These are phyloP conservation scores for Aphanomyces euteiches DNA, from an alignment of 352 stramenopile species.

Conservation along the genomic window DNA sequence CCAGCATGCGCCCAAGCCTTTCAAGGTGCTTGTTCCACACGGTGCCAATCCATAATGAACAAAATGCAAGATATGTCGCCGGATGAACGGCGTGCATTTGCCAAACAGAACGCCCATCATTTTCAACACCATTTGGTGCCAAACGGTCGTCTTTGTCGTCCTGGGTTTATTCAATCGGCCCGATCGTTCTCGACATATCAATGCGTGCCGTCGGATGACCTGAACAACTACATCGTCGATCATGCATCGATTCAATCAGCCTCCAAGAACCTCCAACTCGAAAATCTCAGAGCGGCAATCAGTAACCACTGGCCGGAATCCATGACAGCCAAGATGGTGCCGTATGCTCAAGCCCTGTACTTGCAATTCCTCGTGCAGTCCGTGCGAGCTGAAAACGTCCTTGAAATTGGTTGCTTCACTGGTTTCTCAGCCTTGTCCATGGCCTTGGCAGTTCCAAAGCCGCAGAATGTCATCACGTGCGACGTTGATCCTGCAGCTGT, in stretches of 20 bases:
- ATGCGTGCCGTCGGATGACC: neutral
- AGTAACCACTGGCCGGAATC: slow-evolving; percentile 42
- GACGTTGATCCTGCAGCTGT: slow-evolving; percentile 52
- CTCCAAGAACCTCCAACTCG: slow-evolving; percentile 37
- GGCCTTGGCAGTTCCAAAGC: slow-evolving; percentile 41
- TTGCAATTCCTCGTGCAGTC: slow-evolving; percentile 76
- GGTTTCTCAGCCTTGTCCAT: slow-evolving; percentile 91
- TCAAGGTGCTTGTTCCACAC: slow-evolving; percentile 39
- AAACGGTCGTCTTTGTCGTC: slow-evolving; percentile 17
- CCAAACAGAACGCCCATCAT: slow-evolving; percentile 48
- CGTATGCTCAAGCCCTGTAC: slow-evolving; percentile 56
- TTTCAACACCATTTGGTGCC: slow-evolving; percentile 42
- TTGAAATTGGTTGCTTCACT: slow-evolving; percentile 94
- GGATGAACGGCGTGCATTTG: slow-evolving; percentile 51
- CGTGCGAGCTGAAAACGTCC: slow-evolving; percentile 57
- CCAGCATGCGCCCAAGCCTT: slow-evolving; percentile 35
- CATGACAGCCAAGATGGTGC: slow-evolving; percentile 48
- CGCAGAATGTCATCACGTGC: slow-evolving; percentile 49
- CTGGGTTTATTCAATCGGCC: neutral
- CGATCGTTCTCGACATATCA: slow-evolving; percentile 28
- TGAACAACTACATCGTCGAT: slow-evolving; percentile 35
- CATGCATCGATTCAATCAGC: neutral
- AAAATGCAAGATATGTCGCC: slow-evolving; percentile 52
- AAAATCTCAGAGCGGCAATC: slow-evolving; percentile 44
- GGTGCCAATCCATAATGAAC: slow-evolving; percentile 51